These are phyloP conservation scores for Dalbergia oliveri DNA, from an alignment of 306 rosid species.

Conservation along the genomic window DNA sequence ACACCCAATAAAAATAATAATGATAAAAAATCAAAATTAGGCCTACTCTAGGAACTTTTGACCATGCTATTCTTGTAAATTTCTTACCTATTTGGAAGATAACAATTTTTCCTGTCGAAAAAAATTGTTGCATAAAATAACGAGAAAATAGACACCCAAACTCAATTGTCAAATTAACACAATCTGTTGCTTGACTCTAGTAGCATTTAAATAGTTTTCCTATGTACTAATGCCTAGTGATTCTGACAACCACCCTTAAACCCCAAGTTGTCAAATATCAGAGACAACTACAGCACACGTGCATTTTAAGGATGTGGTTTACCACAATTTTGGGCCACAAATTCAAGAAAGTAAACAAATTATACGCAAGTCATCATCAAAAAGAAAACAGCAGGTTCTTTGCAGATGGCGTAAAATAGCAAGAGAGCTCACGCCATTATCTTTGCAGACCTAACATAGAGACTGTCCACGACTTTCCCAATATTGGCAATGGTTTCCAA, in stretches of 20 bases:
- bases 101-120: neutral
- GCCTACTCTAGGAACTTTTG: neutral
- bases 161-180: neutral
- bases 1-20: no score
- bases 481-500: conserved; percentile 85
- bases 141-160: neutral
- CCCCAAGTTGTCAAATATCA: neutral
- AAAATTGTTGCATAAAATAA: neutral
- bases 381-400: conserved; percentile 31
- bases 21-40: no score
- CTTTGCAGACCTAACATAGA: conserved; percentile 93
- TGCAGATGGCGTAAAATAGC: conserved; percentile 20
- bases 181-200: neutral
- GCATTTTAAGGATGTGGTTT: neutral
- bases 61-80: neutral
- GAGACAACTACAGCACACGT: neutral
- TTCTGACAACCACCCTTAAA: neutral
- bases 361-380: conserved; percentile 39
- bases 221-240: neutral
- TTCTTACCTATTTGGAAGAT: neutral
- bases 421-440: conserved; percentile 73
- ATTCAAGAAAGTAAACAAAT: conserved; percentile 25
- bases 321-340: conserved; percentile 32
- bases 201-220: neutral
- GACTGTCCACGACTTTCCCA: conserved; percentile 96